These are phyloP conservation scores for Sphaerulina populicola DNA, from an alignment of 2,329 filamentous ascomycete genomes.

Conservation along the genomic window DNA sequence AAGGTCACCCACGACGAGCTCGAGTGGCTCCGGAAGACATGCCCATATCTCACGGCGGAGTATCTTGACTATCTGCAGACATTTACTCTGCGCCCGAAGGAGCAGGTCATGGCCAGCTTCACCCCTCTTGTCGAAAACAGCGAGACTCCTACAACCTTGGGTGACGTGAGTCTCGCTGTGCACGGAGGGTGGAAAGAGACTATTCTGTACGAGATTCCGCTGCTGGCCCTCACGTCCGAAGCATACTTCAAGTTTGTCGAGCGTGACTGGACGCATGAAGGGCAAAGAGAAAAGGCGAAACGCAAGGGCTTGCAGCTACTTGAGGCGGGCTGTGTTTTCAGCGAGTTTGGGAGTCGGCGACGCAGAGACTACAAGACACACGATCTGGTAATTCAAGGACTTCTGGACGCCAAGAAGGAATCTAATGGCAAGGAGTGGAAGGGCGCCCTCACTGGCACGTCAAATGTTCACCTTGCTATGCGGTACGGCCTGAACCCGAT, in stretches of 20 bases:
- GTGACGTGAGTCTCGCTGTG: slow-evolving; percentile 68
- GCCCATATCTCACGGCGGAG: slow-evolving; percentile 66
- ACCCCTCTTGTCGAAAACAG: slow-evolving; percentile 47
- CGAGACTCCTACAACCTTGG: slow-evolving; percentile 46
- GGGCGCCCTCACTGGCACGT: slow-evolving; percentile 77
- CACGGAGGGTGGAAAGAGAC: slow-evolving; percentile 86
- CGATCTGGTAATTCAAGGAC: slow-evolving; percentile 77
- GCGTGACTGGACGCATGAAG: slow-evolving; percentile 79
- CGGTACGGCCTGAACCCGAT: slow-evolving; percentile 75
- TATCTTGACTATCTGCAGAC: slow-evolving; percentile 76
- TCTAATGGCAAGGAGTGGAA: slow-evolving; percentile 52
- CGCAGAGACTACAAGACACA: slow-evolving; percentile 92
- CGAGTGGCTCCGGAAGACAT: slow-evolving; percentile 66
- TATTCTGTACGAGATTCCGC: slow-evolving; percentile 93
- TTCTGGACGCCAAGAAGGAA: slow-evolving; percentile 70
- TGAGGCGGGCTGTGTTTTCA: slow-evolving; percentile 76
- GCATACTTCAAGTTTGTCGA: slow-evolving; percentile 98
- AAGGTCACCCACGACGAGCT: slow-evolving; percentile 71
- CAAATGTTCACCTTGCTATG: slow-evolving; percentile 96
- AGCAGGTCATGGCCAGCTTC: slow-evolving; percentile 70
- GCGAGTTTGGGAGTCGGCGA: slow-evolving; percentile 85
- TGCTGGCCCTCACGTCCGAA: slow-evolving; percentile 85
- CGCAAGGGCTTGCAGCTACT: slow-evolving; percentile 71
- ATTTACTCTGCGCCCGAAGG: slow-evolving; percentile 70
- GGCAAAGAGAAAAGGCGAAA: slow-evolving; percentile 77